A percentile compares a stretch with the other conserved stretches of the same genome.
These are phyloP conservation scores for Luffa acutangula DNA, from an alignment of 306 rosid genomes.

Conservation along the genomic window DNA sequence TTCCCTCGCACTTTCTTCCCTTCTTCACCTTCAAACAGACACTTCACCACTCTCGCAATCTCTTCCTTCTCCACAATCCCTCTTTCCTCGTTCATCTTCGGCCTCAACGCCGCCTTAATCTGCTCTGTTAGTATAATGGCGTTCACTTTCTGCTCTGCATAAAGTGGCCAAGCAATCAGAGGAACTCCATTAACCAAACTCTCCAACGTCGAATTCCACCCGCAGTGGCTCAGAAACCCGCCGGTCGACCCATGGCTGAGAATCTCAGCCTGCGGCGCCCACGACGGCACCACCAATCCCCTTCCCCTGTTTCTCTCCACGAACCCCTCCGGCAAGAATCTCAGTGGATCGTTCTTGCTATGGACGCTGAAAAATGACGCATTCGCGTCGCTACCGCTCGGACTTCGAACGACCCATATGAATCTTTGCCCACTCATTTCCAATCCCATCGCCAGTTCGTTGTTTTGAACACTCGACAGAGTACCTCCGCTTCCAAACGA, in stretches of 20 bases:
- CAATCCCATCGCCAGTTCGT: slow-evolving; percentile 30
- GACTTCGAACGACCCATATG: slow-evolving; percentile 33
- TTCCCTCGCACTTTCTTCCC: slow-evolving; percentile 42
- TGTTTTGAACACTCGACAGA: slow-evolving; percentile 16
- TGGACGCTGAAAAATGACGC: slow-evolving; percentile 33
- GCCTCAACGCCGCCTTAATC: slow-evolving; percentile 34
- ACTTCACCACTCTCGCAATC: slow-evolving; percentile 34
- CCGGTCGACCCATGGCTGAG: slow-evolving; percentile 48
- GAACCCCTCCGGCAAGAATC: slow-evolving; percentile 46
- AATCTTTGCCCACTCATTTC: slow-evolving; percentile 29
- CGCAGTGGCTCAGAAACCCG: slow-evolving; percentile 64
- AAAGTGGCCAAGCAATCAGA: slow-evolving; percentile 67
- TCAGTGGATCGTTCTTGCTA: slow-evolving; percentile 13
- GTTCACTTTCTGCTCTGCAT: slow-evolving; percentile 62
- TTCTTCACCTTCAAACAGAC: slow-evolving; percentile 61
- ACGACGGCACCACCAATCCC: slow-evolving; percentile 31
- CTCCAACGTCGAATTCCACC: slow-evolving; percentile 64
- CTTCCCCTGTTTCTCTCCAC: slow-evolving; percentile 34
- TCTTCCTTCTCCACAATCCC: slow-evolving; percentile 48
- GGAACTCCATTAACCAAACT: slow-evolving; percentile 53
- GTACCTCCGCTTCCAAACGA: slow-evolving; percentile 43
- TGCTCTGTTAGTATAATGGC: slow-evolving; percentile 32
- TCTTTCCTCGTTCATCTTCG: slow-evolving; percentile 2
- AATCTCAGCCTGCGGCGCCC: slow-evolving; percentile 71
- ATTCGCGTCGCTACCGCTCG: slow-evolving; percentile 15